phyloP scores from a whole-genome alignment of 2,329 filamentous ascomycete genomes.

The Ceratocystis eucalypticola region DNA sequence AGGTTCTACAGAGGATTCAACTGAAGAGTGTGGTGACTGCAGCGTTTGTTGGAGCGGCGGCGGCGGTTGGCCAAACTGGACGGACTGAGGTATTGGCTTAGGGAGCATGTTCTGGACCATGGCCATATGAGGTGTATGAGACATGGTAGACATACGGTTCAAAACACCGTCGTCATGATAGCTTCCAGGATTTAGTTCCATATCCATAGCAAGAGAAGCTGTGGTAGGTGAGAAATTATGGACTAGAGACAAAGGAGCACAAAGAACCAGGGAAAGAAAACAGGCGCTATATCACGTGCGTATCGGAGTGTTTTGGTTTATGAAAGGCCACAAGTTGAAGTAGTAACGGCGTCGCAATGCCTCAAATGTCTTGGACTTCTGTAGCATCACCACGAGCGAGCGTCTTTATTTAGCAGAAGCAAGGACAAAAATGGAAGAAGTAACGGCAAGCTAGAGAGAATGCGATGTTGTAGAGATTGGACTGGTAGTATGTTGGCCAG shows the following conservation, averaged over 20 bases:
- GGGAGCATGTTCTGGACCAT: slow-evolving; percentile 1
- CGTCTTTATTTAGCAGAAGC: background rate
- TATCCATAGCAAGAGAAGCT: background rate
- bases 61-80: background rate
- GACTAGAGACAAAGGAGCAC: background rate
- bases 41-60: background rate
- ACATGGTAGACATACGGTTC: background rate
- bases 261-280: background rate
- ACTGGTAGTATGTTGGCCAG: background rate
- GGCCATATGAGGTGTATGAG: background rate
- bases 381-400: slow-evolving; percentile 6
- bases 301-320: background rate
- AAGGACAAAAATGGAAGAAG: background rate
- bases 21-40: background rate
- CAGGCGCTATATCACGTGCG: background rate
- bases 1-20: background rate
- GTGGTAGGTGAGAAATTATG: background rate
- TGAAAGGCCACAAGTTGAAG: background rate
- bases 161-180: background rate
- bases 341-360: slow-evolving; percentile 10
- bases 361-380: slow-evolving; percentile 8
- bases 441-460: background rate
- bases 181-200: slow-evolving; percentile 2
- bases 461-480: background rate
- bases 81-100: background rate